phyloP scores from a whole-genome alignment of 306 rosid species.

The Castanea crenata region DNA sequence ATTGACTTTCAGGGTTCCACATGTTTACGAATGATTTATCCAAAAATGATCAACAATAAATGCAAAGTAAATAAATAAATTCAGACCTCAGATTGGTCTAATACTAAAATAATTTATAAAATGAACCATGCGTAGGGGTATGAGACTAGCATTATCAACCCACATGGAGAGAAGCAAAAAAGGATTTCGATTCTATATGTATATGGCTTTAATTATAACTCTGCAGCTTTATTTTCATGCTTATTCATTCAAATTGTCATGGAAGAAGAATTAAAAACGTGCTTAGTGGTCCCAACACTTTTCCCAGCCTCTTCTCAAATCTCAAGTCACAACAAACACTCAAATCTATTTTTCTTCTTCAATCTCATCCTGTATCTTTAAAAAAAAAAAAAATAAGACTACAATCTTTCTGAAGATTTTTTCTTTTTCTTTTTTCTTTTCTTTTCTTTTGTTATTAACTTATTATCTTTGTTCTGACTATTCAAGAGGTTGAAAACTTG shows the following conservation, averaged over 20 bases:
- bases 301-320: not conserved
- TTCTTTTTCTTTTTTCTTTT: no score
- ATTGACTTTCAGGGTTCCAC: no score
- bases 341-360: not conserved
- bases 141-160: not conserved
- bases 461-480: conserved; percentile 16
- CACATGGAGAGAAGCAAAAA: conserved; percentile 27
- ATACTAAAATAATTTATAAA: not conserved
- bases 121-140: not conserved
- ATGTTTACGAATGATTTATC: no score
- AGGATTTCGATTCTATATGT: not conserved
- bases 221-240: conserved; percentile 54
- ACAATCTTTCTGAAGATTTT: not conserved
- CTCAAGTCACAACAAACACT: conserved; percentile 18
- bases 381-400: not conserved
- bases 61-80: not conserved
- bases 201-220: conserved; percentile 32
- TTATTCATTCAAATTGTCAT: conserved; percentile 7
- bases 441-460: no score
- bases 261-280: not conserved
- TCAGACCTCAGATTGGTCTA: not conserved
- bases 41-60: no score
- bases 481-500: conserved; percentile 7
- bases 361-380: not conserved
- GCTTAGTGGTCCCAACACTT: conserved; percentile 33